Evolutionary conservation across 2,329 filamentous ascomycete genomes (phyloP).

Genomic region (Aspergillus bombycis): DNA sequence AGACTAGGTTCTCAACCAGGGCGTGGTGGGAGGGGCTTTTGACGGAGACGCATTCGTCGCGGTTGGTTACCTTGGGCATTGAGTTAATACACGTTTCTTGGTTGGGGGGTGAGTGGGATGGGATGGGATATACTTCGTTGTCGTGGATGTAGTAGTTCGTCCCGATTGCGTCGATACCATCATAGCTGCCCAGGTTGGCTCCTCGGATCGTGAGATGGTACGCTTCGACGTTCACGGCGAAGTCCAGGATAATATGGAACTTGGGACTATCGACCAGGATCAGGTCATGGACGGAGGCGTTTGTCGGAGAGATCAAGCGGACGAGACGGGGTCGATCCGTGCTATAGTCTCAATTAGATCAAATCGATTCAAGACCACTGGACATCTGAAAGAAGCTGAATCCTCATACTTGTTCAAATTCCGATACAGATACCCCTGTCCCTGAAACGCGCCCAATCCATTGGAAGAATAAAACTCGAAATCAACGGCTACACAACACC

Average conservation of each 20-base stretch:
- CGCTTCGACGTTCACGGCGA: conserved; percentile 39
- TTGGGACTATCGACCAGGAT: conserved; percentile 40
- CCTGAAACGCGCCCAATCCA: conserved; percentile 37
- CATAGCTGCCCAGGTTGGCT: conserved; percentile 40
- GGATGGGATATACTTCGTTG: conserved; percentile 27
- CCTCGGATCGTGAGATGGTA: conserved; percentile 45
- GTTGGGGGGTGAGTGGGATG: background rate
- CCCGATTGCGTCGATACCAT: conserved; percentile 43
- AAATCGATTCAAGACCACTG: background rate
- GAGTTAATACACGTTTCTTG: background rate
- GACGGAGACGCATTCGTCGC: conserved; percentile 44
- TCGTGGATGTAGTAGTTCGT: conserved; percentile 44
- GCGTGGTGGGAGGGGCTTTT: conserved; percentile 42
- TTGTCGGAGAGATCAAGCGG: conserved; percentile 28
- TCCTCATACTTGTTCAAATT: conserved; percentile 30
- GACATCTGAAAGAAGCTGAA: fast-evolving
- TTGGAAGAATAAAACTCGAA: conserved; percentile 42
- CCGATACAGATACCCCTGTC: conserved; percentile 39
- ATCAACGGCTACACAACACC: conserved; percentile 28
- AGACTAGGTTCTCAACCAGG: conserved; percentile 40
- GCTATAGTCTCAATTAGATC: conserved; percentile 3
- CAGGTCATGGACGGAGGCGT: conserved; percentile 35
- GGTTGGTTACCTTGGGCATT: conserved; percentile 33
- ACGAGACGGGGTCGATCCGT: conserved; percentile 26
- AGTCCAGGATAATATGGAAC: conserved; percentile 43